Percentiles rank a stretch among this genome's conserved stretches.
phyloP scores from a whole-genome alignment of 345 rosid genomes.

The Capsella bursapastoris region DNA sequence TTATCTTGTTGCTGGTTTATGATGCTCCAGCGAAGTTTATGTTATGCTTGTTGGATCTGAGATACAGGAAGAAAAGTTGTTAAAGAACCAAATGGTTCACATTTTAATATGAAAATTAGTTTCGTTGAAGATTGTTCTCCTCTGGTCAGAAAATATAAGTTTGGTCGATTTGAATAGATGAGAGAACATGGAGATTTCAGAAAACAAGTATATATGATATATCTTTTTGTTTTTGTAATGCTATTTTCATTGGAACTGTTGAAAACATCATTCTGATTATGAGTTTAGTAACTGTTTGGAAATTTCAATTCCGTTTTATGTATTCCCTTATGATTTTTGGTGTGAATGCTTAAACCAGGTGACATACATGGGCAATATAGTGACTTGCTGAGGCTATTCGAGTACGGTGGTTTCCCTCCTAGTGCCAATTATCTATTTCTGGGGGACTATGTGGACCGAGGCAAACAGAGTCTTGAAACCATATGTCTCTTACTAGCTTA shows the following conservation, averaged over 20 bases:
- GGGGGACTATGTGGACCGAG: constrained; percentile 96
- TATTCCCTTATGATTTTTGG: constrained; percentile 1
- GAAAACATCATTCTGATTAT: too few species aligned
- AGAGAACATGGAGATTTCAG: neutral
- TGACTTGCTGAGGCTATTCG: constrained; percentile 88
- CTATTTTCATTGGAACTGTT: neutral
- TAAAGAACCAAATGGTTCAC: neutral
- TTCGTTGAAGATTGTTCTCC: neutral
- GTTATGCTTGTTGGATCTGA: neutral
- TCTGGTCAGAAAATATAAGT: constrained; percentile 13
- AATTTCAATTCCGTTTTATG: neutral
- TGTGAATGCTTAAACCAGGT: constrained; percentile 51
- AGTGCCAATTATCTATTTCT: constrained; percentile 82
- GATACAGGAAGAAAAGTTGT: too few species aligned
- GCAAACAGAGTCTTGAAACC: constrained; percentile 96
- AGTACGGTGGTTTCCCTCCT: constrained; percentile 96
- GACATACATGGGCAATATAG: constrained; percentile 94
- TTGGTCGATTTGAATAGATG: constrained; percentile 19
- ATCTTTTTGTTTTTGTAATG: neutral
- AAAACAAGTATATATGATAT: too few species aligned
- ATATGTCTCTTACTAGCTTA: constrained; percentile 91
- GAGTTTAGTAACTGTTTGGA: neutral
- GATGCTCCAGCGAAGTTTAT: neutral
- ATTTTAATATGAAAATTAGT: constrained; percentile 7
- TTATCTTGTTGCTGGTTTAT: constrained; percentile 14